Conservation (phyloP, 2,329 filamentous ascomycete genomes). For the Beauveria bassiana region DNA sequence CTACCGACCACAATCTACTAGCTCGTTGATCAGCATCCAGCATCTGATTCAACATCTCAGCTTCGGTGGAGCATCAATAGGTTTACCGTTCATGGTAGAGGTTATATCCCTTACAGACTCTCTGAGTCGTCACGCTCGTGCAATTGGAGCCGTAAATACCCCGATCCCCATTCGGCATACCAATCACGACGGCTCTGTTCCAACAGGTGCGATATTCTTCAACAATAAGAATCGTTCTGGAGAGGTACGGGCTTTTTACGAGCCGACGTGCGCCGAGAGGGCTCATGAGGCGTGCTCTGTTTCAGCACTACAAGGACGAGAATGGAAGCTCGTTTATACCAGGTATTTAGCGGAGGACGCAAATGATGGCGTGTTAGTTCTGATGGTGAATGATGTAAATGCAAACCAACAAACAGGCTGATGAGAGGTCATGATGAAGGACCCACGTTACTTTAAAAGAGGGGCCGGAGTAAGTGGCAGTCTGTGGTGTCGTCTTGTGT, state of each 20-base stretch:
- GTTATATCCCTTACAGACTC: constrained; percentile 61
- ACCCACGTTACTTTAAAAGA: background rate
- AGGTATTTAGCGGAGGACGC: constrained; percentile 32
- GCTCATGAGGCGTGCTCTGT: constrained; percentile 61
- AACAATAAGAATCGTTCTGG: constrained; percentile 53
- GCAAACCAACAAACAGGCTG: background rate
- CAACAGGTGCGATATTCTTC: constrained; percentile 44
- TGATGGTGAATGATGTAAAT: background rate
- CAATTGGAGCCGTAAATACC: constrained; percentile 71
- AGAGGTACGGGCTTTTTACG: constrained; percentile 58
- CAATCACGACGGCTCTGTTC: constrained; percentile 47
- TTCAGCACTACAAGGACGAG: constrained; percentile 36
- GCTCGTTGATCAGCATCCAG: constrained; percentile 54
- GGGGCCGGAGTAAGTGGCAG: background rate
- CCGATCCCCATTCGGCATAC: constrained; percentile 61
- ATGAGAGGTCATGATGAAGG: background rate
- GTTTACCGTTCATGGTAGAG: constrained; percentile 68
- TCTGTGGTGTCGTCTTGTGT: background rate
- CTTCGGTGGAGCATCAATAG: constrained; percentile 66
- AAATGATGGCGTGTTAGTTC: constrained; percentile 30
- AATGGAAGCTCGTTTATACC: constrained; percentile 32
- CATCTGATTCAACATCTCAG: constrained; percentile 55
- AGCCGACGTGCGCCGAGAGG: constrained; percentile 46
- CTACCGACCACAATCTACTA: constrained; percentile 57
- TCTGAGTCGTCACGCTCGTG: constrained; percentile 63